A percentile compares a stretch with the other conserved stretches of the same genome.
Evolutionary conservation across 139 green algal genomes (phyloP).

Genomic region (Tetraselmis chui): DNA sequence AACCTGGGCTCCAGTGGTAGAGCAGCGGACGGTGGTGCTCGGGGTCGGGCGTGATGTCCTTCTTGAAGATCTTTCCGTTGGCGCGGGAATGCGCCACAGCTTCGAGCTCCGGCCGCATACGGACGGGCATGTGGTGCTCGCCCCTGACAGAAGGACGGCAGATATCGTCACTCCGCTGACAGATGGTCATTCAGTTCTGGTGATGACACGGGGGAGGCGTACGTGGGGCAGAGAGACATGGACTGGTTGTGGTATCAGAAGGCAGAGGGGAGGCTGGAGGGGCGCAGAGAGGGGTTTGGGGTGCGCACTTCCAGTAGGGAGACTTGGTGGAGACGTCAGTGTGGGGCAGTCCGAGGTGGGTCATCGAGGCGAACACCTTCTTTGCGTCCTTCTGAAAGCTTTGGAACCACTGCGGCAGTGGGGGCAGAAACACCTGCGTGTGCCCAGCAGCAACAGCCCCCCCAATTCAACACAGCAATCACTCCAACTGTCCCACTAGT

Average conservation of each 20-base stretch:
- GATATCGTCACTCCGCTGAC: no score
- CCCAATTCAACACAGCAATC: no score
- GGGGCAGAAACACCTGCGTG: not conserved
- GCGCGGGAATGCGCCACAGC: not conserved
- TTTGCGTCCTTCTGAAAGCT: not conserved
- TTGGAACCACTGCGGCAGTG: not conserved
- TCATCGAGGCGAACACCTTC: not conserved
- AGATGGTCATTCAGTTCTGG: no score
- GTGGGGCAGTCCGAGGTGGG: not conserved
- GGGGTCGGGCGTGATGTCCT: not conserved
- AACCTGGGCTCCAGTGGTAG: not conserved
- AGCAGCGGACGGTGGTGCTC: not conserved
- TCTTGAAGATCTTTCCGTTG: not conserved
- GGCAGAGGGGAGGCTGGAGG: no score
- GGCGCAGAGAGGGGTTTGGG: no score
- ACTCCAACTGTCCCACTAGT: no score
- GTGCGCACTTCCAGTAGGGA: not conserved
- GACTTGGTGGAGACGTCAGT: not conserved
- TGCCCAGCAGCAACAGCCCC: not conserved
- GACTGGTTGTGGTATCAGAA: no score
- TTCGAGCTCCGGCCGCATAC: not conserved
- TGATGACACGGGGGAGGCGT: not conserved
- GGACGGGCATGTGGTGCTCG: not conserved
- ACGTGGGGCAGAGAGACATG: no score
- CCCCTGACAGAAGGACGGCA: not conserved